These are phyloP conservation scores for Hypomyces rosellus DNA, from an alignment of 2,329 filamentous ascomycete genomes.

Conservation along the genomic window DNA sequence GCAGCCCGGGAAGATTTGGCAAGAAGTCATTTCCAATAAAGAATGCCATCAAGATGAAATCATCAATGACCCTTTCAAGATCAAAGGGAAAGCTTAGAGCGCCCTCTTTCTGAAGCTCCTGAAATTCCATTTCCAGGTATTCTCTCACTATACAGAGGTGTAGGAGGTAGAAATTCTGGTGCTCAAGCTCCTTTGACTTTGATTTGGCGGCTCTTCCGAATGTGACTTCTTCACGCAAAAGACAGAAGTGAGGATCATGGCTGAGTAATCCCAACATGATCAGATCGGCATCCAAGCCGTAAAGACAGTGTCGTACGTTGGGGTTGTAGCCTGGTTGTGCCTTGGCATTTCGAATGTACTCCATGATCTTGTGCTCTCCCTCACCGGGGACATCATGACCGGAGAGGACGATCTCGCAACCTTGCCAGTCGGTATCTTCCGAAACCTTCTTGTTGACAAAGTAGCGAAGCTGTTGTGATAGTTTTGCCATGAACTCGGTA, in stretches of 20 bases:
- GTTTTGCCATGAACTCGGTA: constrained; percentile 95
- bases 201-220: constrained; percentile 83
- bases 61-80: constrained; percentile 94
- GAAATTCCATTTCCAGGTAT: constrained; percentile 94
- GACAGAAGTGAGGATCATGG: constrained; percentile 96
- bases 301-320: constrained; percentile 93
- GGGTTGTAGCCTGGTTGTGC: constrained; percentile 88
- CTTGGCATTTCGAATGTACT: constrained; percentile 97
- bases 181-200: constrained; percentile 93
- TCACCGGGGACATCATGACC: constrained; percentile 97
- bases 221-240: constrained; percentile 94
- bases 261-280: constrained; percentile 98
- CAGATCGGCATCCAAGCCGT: constrained; percentile 92
- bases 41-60: constrained; percentile 99
- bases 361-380: constrained; percentile 99
- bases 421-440: constrained; percentile 96
- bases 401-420: constrained; percentile 90
- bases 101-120: constrained; percentile 74
- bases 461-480: constrained; percentile 91
- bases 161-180: constrained; percentile 97
- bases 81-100: constrained; percentile 74
- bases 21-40: constrained; percentile 99
- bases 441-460: constrained; percentile 99
- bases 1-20: constrained; percentile 88
- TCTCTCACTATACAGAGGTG: constrained; percentile 97